Conservation (phyloP, 2,329 filamentous ascomycete species). For the Fusarium protoensiforme region DNA sequence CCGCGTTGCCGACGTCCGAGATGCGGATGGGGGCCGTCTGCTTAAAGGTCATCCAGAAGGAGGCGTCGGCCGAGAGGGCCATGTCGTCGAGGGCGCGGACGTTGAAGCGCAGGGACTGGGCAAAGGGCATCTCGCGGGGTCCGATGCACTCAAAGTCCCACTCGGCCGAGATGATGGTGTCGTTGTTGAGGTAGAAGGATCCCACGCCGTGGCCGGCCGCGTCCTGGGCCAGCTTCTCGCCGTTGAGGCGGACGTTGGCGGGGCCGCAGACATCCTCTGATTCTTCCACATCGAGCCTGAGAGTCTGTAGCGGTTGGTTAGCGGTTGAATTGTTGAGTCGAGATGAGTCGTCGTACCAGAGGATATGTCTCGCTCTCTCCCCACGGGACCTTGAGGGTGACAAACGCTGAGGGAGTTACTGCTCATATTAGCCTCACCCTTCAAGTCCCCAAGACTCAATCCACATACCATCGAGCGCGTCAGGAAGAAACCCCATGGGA, state of each 20-base stretch:
- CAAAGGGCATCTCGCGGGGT: conserved; percentile 51
- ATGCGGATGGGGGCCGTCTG: conserved; percentile 57
- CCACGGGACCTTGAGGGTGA: conserved; percentile 34
- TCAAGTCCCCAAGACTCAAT: not conserved
- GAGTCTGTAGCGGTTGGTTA: conserved; percentile 42
- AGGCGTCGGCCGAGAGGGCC: conserved; percentile 48
- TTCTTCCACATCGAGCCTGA: conserved; percentile 58
- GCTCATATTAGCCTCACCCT: not conserved
- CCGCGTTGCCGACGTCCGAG: conserved; percentile 54
- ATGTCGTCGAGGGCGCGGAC: conserved; percentile 56
- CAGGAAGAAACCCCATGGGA: conserved; percentile 27
- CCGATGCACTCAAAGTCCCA: conserved; percentile 61
- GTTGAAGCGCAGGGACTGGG: conserved; percentile 58
- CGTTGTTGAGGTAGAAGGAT: conserved; percentile 52
- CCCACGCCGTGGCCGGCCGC: conserved; percentile 55
- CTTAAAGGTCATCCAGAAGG: conserved; percentile 58
- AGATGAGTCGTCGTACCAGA: conserved; percentile 34
- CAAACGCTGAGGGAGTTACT: conserved; percentile 32
- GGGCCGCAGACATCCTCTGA: conserved; percentile 58
- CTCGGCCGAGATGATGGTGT: conserved; percentile 53
- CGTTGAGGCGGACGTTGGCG: conserved; percentile 60
- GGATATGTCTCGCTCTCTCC: conserved; percentile 24
- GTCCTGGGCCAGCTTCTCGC: conserved; percentile 53
- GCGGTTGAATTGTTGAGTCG: not conserved
- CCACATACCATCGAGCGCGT: conserved; percentile 23